A percentile compares a stretch with the other conserved stretches of the same genome.
These are phyloP conservation scores for Diddensiella santjacobensis DNA, from an alignment of 805 yeast genomes.

Conservation along the genomic window DNA sequence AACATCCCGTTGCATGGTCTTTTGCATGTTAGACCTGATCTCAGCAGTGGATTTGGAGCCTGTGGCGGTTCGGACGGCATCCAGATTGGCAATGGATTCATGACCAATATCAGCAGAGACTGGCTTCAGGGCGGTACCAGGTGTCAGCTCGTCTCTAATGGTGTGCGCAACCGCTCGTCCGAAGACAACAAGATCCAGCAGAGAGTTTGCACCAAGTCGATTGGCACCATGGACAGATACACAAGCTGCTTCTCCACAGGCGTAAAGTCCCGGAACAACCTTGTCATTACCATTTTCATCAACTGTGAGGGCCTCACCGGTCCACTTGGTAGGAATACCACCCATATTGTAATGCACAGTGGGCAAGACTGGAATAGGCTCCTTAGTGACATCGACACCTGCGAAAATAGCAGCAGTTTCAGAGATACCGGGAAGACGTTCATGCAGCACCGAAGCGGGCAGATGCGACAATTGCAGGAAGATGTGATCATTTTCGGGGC, in stretches of 20 bases:
- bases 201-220: slow-evolving; percentile 97
- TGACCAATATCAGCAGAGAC: slow-evolving; percentile 82
- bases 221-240: slow-evolving; percentile 99
- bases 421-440: slow-evolving; percentile 98
- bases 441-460: slow-evolving; percentile 86
- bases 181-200: slow-evolving; percentile 92
- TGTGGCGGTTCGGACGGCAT: slow-evolving; percentile 75
- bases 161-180: slow-evolving; percentile 98
- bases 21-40: slow-evolving; percentile 90
- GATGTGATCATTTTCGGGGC: slow-evolving; percentile 93
- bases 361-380: slow-evolving; percentile 97
- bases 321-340: slow-evolving; percentile 97
- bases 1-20: slow-evolving; percentile 93
- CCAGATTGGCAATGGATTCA: slow-evolving; percentile 87
- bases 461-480: slow-evolving; percentile 88
- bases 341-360: slow-evolving; percentile 99
- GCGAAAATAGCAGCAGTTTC: slow-evolving; percentile 98
- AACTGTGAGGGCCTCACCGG: slow-evolving; percentile 86
- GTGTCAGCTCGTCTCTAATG: slow-evolving; percentile 76
- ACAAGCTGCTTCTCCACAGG: slow-evolving; percentile 99
- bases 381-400: slow-evolving; percentile 98
- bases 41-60: slow-evolving; percentile 84
- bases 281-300: slow-evolving; percentile 85
- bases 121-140: slow-evolving; percentile 83
- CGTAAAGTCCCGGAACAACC: slow-evolving; percentile 87